A percentile compares a stretch with the other conserved stretches of the same genome.
These are phyloP conservation scores for Alternaria novae-zelandiae DNA, from an alignment of 2,329 filamentous ascomycete species.

Conservation along the genomic window DNA sequence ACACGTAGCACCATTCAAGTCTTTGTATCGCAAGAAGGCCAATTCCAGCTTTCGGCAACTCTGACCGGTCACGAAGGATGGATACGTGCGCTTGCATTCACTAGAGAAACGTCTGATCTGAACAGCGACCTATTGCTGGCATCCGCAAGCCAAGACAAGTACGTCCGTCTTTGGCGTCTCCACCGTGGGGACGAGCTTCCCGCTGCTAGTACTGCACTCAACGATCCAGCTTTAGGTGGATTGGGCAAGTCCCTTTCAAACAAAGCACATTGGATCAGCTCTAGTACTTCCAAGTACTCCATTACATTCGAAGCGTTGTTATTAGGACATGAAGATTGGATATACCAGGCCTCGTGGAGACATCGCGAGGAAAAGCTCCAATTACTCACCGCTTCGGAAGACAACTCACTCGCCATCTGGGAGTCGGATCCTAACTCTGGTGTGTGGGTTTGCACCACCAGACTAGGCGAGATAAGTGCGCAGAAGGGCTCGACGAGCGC, in stretches of 20 bases:
- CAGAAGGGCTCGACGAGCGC: constrained; percentile 97
- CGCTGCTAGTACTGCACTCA: constrained; percentile 59
- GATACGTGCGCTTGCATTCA: constrained; percentile 86
- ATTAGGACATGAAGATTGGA: constrained; percentile 97
- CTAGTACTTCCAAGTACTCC: constrained; percentile 68
- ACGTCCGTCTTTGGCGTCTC: constrained; percentile 90
- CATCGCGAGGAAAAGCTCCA: constrained; percentile 64
- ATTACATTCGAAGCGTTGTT: constrained; percentile 93
- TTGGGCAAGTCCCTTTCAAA: constrained; percentile 81
- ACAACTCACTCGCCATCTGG: constrained; percentile 95
- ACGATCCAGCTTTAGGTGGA: constrained; percentile 63
- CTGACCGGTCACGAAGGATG: constrained; percentile 92
- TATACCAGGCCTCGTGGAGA: constrained; percentile 85
- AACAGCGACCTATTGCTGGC: constrained; percentile 78
- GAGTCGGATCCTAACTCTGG: constrained; percentile 82
- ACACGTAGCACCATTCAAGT: constrained; percentile 84
- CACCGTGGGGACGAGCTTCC: constrained; percentile 72
- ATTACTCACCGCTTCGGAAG: constrained; percentile 87
- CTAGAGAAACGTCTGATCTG: constrained; percentile 62
- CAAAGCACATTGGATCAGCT: constrained; percentile 80
- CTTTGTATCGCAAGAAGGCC: constrained; percentile 64
- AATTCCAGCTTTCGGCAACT: constrained; percentile 76
- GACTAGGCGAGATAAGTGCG: constrained; percentile 90
- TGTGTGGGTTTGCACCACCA: constrained; percentile 85
- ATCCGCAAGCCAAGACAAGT: constrained; percentile 97